Evolutionary conservation across 1,284 basidiomycete species (phyloP).

Genomic region (Ustilago cynodontis): DNA sequence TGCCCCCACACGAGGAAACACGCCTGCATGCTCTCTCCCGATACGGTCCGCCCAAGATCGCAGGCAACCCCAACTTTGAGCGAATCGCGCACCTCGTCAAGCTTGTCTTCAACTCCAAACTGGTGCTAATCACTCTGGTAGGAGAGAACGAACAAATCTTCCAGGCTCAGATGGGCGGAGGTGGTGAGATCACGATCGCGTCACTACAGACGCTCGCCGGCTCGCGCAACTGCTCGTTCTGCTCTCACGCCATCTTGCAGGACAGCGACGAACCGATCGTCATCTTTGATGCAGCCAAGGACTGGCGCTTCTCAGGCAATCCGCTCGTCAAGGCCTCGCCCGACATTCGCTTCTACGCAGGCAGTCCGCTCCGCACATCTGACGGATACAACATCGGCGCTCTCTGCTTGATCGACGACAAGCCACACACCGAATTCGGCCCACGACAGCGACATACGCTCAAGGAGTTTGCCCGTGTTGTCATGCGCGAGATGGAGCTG

Average conservation of each 20-base stretch:
- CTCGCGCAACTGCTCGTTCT: slow-evolving; percentile 79
- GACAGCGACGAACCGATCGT: slow-evolving; percentile 89
- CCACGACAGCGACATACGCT: slow-evolving; percentile 89
- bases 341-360: slow-evolving; percentile 88
- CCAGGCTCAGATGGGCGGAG: slow-evolving; percentile 81
- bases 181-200: slow-evolving; percentile 32
- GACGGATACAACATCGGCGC: slow-evolving; percentile 92
- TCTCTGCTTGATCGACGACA: slow-evolving; percentile 86
- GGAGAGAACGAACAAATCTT: slow-evolving; percentile 87
- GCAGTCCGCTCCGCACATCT: slow-evolving; percentile 85
- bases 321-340: slow-evolving; percentile 80
- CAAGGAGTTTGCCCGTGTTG: slow-evolving; percentile 89
- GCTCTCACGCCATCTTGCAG: slow-evolving; percentile 85
- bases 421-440: slow-evolving; percentile 84
- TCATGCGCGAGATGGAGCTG: slow-evolving; percentile 95
- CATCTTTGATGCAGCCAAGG: slow-evolving; percentile 80
- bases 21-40: slow-evolving; percentile 59
- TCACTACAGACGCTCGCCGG: slow-evolving; percentile 66
- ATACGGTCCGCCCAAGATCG: slow-evolving; percentile 68
- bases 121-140: slow-evolving; percentile 83
- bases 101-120: slow-evolving; percentile 89
- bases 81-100: slow-evolving; percentile 88
- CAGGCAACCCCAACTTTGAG: slow-evolving; percentile 88
- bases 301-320: slow-evolving; percentile 89
- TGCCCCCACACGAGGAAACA: slow-evolving; percentile 59